Evolutionary conservation across 2,329 filamentous ascomycete species (phyloP), one percentile per base, ranked within the genome.

Genomic region (Cladosporium austrohemisphaericum): DNA sequence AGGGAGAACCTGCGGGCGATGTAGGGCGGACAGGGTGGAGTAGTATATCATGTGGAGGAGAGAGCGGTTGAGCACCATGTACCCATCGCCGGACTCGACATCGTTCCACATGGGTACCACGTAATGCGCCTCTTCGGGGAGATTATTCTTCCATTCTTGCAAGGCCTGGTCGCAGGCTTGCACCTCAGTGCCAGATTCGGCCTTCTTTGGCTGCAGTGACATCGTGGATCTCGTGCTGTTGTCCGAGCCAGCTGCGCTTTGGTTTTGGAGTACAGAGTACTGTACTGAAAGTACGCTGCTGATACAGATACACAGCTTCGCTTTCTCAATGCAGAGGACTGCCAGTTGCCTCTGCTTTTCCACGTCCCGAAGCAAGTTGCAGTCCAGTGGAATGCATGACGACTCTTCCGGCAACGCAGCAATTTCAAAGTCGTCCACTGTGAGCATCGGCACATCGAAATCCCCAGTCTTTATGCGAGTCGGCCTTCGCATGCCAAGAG

Each of bases 401-500:
- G 88, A 81, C 41, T 81, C 79, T 9, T 86, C 80, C 1, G 86
- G 75, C 11, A 65, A 44, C 1, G 79, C 65, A 37, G 79, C 76
- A 56, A 88, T 83, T 61, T 95, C 89, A 62, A 97, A 96, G 64
- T 97, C 92, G 56, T 81, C 77, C 58, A 93, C 74, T 11, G 81
- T 83, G 43, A 96, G 76, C 88, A 95, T 93, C 1, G 91, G 88
- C 23, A 96, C 90, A 63, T 96, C 88, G 64, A 88, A 95, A 66
- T 96, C 91, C 60, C 93, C 88, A 52, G 90, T 85, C 75, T 94
- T 94, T 68, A 96, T 94, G 46, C 91, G 79, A 31, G 90, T 95
- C 4, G 91, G 91, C 47, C 92, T 82, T 50, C 92, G 82, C 91
- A 96, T 96, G 49, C 92, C 92, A 10, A 97, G 74, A 2, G 92